Conservation (phyloP, 192 early-diverging fungal species). For the Coemansia sp. region DNA sequence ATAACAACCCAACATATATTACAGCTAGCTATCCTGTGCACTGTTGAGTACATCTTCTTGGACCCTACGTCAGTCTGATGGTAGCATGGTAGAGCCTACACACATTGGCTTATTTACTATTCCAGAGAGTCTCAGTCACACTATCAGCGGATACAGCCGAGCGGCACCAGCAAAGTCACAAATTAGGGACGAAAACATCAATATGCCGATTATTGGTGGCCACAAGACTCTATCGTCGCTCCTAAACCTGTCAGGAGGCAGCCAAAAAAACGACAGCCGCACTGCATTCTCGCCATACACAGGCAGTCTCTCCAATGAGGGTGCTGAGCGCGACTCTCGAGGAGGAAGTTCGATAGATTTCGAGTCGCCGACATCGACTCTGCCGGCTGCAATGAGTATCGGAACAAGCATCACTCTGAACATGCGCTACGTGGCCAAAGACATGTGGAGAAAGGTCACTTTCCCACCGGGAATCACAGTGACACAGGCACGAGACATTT, state of each 20-base stretch:
- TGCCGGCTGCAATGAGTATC: conserved; percentile 14
- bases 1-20: too few species aligned
- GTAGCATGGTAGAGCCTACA: conserved; percentile 48
- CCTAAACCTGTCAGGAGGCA: conserved; percentile 24
- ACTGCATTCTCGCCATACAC: conserved; percentile 39
- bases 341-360: background rate
- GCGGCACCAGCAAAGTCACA: conserved; percentile 10
- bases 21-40: too few species aligned
- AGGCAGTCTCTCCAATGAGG: conserved; percentile 24
- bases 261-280: conserved; percentile 31
- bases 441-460: conserved; percentile 49
- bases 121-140: conserved; percentile 40
- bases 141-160: conserved; percentile 16
- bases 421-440: conserved; percentile 52
- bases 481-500: conserved; percentile 52
- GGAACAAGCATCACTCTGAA: conserved; percentile 43
- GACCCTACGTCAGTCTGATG: too few species aligned
- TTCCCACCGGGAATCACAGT: conserved; percentile 53
- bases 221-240: conserved; percentile 46
- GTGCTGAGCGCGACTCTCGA: background rate
- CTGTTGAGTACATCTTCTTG: too few species aligned
- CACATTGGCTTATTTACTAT: conserved; percentile 40
- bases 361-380: conserved; percentile 3
- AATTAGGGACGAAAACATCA: conserved; percentile 7
- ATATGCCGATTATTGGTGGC: conserved; percentile 47